Evolutionary conservation across 768 basidiomycete species (phyloP), one percentile per base, ranked within the genome.

Genomic region (Xanthoconium purpureum): DNA sequence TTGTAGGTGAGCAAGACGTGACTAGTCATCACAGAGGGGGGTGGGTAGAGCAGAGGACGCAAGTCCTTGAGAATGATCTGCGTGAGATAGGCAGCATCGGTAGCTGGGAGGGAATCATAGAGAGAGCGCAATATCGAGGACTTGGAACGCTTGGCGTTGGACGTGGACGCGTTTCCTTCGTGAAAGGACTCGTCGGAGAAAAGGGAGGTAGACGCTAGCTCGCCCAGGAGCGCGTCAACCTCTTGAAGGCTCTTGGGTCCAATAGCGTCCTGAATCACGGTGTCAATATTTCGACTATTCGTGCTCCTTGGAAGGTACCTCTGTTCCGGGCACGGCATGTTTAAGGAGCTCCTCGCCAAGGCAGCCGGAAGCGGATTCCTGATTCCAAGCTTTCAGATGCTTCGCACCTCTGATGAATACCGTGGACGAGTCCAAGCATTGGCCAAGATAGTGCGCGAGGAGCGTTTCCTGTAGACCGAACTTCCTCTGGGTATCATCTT

Each of bases 41-140:
- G 73, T 3, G 91, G 87, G 60, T 90, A 90, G 1, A 94, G 68
- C 1, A 95, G 68, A 9, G 93, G 92, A 30, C 86, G 81, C 0
- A 98, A 73, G 68, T 98, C 94, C 59, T 89, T 89, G 36, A 96
- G 80, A 56, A 98, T 89, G 59, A 96, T 87, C 65, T 98, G 94
- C 0, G 89, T 88, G 47, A 95, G 74, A 58, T 87, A 80, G 1
- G 83, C 77, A 3, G 87, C 80, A 39, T 90, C 87, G 12, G 72
- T 70, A 0, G 91, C 84, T 2, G 84, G 75, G 11, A 93, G 73
- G 3, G 75, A 69, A 39, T 77, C 75, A 59, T 84, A 94, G 4
- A 95, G 76, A 15, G 74, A 69, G n/a, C 73, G 73, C 2, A 94
- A 73, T 55, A 85, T 77, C 12, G 44, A 54, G 10, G 49, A 50